phyloP scores from a whole-genome alignment of 2,329 filamentous ascomycete genomes.

The Beauveria varroae region DNA sequence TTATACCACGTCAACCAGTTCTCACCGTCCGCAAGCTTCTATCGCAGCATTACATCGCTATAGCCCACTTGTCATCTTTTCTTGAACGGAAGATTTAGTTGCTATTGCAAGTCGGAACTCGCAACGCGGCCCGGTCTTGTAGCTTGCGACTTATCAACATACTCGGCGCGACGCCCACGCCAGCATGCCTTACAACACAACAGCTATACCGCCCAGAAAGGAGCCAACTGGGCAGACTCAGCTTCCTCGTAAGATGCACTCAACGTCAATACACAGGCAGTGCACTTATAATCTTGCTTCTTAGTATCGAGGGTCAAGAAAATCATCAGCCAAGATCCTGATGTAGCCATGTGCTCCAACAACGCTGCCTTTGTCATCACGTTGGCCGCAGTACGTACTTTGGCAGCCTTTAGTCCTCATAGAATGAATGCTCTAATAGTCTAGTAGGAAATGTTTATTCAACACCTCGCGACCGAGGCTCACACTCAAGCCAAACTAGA shows the following conservation, averaged over 20 bases:
- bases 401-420: neutral
- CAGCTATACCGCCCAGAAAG: constrained; percentile 69
- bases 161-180: neutral
- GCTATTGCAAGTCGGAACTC: neutral
- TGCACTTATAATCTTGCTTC: constrained; percentile 9
- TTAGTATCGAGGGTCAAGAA: constrained; percentile 91
- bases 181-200: constrained; percentile 84
- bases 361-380: constrained; percentile 93
- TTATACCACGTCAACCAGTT: neutral
- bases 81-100: neutral
- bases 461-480: constrained; percentile 77
- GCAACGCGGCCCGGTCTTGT: too few species aligned
- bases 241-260: constrained; percentile 62
- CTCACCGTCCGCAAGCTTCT: neutral
- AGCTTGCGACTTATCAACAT: neutral
- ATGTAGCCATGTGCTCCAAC: constrained; percentile 79
- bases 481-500: constrained; percentile 87
- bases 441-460: constrained; percentile 88
- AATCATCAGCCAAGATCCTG: constrained; percentile 82
- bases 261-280: neutral
- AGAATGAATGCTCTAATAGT: constrained; percentile 3
- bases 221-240: constrained; percentile 80
- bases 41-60: neutral
- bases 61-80: neutral
- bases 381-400: constrained; percentile 62